Evolutionary conservation across 1,284 basidiomycete genomes (phyloP).

Genomic region (Austropuccinia psidii): DNA sequence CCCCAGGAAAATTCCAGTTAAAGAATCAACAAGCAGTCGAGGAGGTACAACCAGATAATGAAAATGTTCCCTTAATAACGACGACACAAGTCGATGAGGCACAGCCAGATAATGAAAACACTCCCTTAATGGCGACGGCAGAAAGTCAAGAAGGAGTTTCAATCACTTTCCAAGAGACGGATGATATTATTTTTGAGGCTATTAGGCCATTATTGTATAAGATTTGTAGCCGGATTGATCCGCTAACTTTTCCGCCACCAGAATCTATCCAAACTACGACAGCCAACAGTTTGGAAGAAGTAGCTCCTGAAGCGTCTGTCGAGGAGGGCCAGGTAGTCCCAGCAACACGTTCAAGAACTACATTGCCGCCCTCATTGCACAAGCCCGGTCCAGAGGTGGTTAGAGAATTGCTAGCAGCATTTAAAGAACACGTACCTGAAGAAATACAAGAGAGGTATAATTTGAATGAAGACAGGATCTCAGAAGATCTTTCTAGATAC

Average conservation of each 20-base stretch:
- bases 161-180: neutral
- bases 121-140: no score
- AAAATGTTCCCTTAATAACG: no score
- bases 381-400: neutral
- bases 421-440: neutral
- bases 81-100: neutral
- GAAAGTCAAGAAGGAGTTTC: neutral
- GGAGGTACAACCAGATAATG: neutral
- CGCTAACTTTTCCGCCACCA: neutral
- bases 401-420: neutral
- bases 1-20: no score
- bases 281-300: neutral
- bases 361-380: neutral
- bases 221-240: neutral
- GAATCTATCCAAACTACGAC: no score
- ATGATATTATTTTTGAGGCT: neutral
- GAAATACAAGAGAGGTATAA: neutral
- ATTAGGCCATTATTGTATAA: neutral
- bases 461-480: neutral
- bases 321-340: neutral
- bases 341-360: neutral
- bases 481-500: slow-evolving; percentile 4
- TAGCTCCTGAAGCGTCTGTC: neutral
- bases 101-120: neutral
- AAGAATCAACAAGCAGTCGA: neutral